Evolutionary conservation across 2,329 filamentous ascomycete genomes (phyloP).

Genomic region (Chaetomium strumarium): DNA sequence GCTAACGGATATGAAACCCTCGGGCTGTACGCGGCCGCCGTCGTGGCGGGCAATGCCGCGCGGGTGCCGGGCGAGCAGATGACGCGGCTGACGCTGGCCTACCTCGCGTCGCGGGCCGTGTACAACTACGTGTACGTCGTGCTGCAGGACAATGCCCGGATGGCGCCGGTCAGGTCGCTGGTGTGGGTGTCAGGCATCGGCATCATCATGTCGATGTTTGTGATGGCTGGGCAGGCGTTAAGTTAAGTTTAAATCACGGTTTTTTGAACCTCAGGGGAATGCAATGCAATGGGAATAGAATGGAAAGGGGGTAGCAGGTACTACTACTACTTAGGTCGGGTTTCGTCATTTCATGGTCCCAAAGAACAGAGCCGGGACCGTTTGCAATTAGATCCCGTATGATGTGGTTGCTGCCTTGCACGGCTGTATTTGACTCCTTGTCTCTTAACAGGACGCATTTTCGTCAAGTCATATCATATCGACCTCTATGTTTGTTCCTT

Average conservation of each 20-base stretch:
- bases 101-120: constrained; percentile 34
- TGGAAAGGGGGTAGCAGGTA: background rate
- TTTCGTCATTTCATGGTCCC: too few species aligned
- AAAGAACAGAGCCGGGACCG: too few species aligned
- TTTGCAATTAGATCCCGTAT: too few species aligned
- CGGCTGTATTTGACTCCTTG: too few species aligned
- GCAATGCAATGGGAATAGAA: background rate
- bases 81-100: constrained; percentile 37
- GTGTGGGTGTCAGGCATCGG: constrained; percentile 34
- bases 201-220: constrained; percentile 34
- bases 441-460: too few species aligned
- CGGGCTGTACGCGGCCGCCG: constrained; percentile 37
- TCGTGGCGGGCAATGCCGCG: constrained; percentile 43
- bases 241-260: constrained; percentile 2
- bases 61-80: constrained; percentile 33
- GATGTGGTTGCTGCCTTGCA: too few species aligned
- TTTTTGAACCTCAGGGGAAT: too few species aligned
- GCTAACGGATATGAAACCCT: constrained; percentile 42
- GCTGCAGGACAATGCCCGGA: constrained; percentile 36
- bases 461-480: too few species aligned
- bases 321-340: too few species aligned
- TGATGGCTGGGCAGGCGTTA: constrained; percentile 31
- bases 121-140: constrained; percentile 41
- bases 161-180: constrained; percentile 34
- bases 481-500: background rate